Percentiles rank a stretch among this genome's conserved stretches.
phyloP scores from a whole-genome alignment of 1,139 yeast genomes.

The Pichia sp. region DNA sequence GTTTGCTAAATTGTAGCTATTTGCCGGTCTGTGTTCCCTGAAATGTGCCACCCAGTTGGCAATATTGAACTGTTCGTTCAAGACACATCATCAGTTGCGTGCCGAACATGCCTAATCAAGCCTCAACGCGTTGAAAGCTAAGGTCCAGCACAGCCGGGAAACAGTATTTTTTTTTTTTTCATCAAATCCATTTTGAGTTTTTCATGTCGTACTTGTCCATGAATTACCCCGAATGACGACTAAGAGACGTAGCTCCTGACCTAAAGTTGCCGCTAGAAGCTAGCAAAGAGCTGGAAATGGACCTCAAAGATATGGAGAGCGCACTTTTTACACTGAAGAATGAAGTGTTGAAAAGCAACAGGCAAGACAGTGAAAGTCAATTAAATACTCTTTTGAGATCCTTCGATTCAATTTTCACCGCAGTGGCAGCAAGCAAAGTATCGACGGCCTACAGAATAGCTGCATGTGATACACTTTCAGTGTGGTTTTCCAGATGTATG shows the following conservation, averaged over 20 bases:
- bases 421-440: conserved; percentile 30
- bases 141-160: background rate
- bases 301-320: background rate
- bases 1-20: background rate
- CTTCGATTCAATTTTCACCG: conserved; percentile 19
- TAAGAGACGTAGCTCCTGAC: too few relatives aligned
- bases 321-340: conserved; percentile 2
- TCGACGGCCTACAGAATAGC: conserved; percentile 36
- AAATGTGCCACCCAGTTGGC: background rate
- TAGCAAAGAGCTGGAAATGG: background rate
- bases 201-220: background rate
- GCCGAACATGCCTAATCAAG: background rate
- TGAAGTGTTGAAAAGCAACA: conserved; percentile 14
- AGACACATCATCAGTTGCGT: background rate
- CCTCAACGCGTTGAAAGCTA: background rate
- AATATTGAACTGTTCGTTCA: background rate
- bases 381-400: conserved; percentile 1
- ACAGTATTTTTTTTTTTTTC: background rate
- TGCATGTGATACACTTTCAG: conserved; percentile 56
- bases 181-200: background rate
- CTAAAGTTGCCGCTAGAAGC: too few relatives aligned
- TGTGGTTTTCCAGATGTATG: conserved; percentile 55
- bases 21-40: background rate
- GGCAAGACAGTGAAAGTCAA: conserved; percentile 5
- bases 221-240: too few relatives aligned